Evolutionary conservation across 2,329 filamentous ascomycete species (phyloP), one percentile per base, ranked within the genome.

Genomic region (Fusarium abutilonis): DNA sequence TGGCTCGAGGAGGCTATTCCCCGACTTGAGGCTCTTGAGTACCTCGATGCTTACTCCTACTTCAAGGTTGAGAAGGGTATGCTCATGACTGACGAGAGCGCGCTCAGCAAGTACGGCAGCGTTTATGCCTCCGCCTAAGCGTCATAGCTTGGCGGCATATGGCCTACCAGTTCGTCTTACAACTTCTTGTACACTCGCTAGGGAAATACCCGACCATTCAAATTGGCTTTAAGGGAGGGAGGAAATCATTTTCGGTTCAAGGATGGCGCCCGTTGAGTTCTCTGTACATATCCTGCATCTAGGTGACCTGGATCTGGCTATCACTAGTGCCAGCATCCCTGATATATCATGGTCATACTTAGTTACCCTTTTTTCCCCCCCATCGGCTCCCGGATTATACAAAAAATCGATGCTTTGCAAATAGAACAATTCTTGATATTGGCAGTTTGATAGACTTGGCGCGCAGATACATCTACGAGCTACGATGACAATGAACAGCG

Each of bases 21-120:
- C 56, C 71, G 77, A 66, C 77, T 86, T 8, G 83, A 86, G 59
- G 73, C 67, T 64, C 80, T 79, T 67, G 70, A 72, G 48, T 85
- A 82, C 72, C 79, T 87, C 41, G 75, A 83, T 68, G 80, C 78
- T 58, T 86, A 86, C 76, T 78, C 84, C 21, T 86, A 84, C 79
- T 87, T 85, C 75, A 83, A 82, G 78, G 80, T 80, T 17, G 67
- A 69, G 39, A 69, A 76, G 17, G 77, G 76, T 65, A 72, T 73
- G 49, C 76, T 84, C 63, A 75, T 85, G 73, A 53, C 72, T 42
- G 76, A 74, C 29, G 46, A 70, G 41, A 74, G 71, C 23, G 29
- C 71, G n/a, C 75, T 83, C 21, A 84, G 78, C 77, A 59, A 62
- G 19, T 79, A 77, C 61, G 84, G 84, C 70, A 70, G 79, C 66